phyloP scores from a whole-genome alignment of 306 rosid species.

The Dryas drummondii region DNA sequence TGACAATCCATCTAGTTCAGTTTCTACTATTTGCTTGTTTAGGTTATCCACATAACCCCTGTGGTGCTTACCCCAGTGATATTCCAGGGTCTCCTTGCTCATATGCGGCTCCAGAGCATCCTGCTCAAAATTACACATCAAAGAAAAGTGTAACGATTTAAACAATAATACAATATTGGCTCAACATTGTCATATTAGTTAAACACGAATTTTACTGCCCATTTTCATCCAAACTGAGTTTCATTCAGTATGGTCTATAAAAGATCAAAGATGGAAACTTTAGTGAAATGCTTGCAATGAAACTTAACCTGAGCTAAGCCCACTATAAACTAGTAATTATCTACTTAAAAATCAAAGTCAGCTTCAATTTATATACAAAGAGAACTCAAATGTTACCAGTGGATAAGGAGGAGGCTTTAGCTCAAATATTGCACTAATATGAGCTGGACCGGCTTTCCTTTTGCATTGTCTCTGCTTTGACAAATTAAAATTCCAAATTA shows the following conservation, averaged over 20 bases:
- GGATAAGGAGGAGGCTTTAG: conserved; percentile 88
- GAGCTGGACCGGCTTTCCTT: conserved; percentile 31
- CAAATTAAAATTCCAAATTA: not conserved
- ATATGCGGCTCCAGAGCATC: conserved; percentile 86
- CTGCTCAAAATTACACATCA: conserved; percentile 37
- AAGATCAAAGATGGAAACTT: not conserved
- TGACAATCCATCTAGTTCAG: conserved; percentile 58
- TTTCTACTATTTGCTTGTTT: conserved; percentile 77
- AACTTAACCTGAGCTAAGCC: not conserved
- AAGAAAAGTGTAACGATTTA: conserved; percentile 1
- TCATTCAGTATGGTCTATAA: not conserved
- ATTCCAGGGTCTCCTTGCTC: conserved; percentile 77
- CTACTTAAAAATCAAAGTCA: not conserved
- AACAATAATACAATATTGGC: conserved; percentile 9
- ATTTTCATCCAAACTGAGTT: not conserved
- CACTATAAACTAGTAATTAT: not conserved
- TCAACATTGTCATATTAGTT: conserved; percentile 8
- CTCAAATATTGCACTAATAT: conserved; percentile 60
- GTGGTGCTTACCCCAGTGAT: conserved; percentile 97
- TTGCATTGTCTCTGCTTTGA: conserved; percentile 46
- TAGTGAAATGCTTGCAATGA: not conserved
- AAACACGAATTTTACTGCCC: not conserved
- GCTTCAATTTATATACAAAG: not conserved
- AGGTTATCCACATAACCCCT: conserved; percentile 78
- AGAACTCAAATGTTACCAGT: conserved; percentile 47